Base-by-base conservation (phyloP, 2,329 filamentous ascomycete species). In the Aspergillus uvarum region DNA sequence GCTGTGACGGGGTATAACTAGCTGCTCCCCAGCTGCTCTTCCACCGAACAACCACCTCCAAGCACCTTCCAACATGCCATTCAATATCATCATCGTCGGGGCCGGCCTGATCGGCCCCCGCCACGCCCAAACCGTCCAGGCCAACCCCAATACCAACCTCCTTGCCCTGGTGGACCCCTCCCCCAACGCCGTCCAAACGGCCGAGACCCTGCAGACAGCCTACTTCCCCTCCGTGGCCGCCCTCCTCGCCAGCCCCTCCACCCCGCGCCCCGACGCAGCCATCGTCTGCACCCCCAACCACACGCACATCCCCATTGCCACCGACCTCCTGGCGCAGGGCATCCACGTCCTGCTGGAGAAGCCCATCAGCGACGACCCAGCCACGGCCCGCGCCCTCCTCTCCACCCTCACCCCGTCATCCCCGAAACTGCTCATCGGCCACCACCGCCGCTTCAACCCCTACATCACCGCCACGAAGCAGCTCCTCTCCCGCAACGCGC, bases 241-340 rank as follows among this genome's bases (percentile, higher is more conserved):
- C 0, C 76, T 86, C 62, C 66, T 86, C 0, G 77, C 6, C 1
- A 51, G 63, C 47, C 55, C 71, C 48, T 75, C 72, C n/a, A 56
- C 63, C 48, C 54, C 71, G 51, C 76, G 72, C 14, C 82, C 83
- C 11, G 78, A 84, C 52, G 83, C 80, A 38, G 83, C 83, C 22
- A 81, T 87, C 47, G 79, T 87, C 52, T 85, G 84, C 75, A 87
- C 84, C 0, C 85, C 85, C 2, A 87, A 86, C 65, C 77, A 82
- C 64, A 85, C 82, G 0, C 85, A 87, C 60, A 83, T 84, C 4
- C 53, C 79, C 0, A 61, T 86, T 1, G 74, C 82, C 2, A 78
- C 76, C n/a, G 75, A 81, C 44, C 74, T 87, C 1, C 74, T 85
- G 1, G 65, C 74, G 0, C 76, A 71, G 0, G 80, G 79, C 0